These are phyloP conservation scores for Solanum pinnatisectum DNA, from an alignment of 257 asterid species.

Conservation along the genomic window DNA sequence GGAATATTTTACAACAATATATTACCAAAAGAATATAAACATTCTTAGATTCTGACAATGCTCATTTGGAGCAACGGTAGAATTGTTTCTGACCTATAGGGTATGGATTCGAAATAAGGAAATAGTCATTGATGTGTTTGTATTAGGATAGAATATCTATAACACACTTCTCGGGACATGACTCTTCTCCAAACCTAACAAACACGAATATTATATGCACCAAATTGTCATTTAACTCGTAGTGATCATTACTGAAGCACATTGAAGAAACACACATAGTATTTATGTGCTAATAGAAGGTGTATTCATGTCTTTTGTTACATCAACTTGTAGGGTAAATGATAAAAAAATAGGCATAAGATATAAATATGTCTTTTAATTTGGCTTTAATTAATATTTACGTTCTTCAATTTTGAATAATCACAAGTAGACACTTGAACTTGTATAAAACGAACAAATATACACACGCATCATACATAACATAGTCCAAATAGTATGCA, in stretches of 20 bases:
- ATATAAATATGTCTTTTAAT: too few species aligned
- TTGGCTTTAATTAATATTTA: too few species aligned
- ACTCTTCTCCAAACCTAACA: not conserved
- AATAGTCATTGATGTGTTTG: not conserved
- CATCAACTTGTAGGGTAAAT: not conserved
- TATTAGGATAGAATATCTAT: not conserved
- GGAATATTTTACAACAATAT: not conserved
- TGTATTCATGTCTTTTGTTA: not conserved
- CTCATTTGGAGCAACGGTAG: fast-evolving
- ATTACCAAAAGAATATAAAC: not conserved
- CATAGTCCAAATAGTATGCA: not conserved
- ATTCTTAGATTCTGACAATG: not conserved
- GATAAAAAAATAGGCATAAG: not conserved
- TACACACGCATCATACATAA: not conserved
- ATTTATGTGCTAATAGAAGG: not conserved
- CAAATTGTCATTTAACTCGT: not conserved
- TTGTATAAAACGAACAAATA: not conserved
- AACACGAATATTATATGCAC: not conserved
- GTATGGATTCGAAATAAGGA: fast-evolving
- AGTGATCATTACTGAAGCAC: not conserved
- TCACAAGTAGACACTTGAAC: not conserved
- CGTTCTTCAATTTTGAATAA: too few species aligned
- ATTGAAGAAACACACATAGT: not conserved
- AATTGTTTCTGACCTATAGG: not conserved
- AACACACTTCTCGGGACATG: not conserved